Percentiles rank a stretch among this genome's conserved stretches.
These are phyloP conservation scores for Cenchrus fungigraminus DNA, from an alignment of 176 grass and related monocot genomes.

Conservation along the genomic window DNA sequence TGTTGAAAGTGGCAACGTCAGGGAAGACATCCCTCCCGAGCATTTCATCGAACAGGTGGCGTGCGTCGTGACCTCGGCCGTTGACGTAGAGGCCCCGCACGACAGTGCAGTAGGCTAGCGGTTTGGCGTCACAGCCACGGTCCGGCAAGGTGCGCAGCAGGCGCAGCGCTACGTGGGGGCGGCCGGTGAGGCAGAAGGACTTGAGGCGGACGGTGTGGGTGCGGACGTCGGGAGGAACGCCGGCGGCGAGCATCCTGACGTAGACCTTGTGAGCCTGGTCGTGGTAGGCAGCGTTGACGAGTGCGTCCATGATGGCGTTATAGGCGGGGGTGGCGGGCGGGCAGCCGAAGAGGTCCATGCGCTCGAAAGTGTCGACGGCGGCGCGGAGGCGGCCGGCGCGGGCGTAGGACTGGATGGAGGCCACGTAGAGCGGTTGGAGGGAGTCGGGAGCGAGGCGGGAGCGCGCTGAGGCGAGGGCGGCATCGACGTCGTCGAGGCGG, in stretches of 20 bases:
- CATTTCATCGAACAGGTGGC: conserved; percentile 81
- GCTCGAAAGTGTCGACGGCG: conserved; percentile 88
- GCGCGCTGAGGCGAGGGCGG: conserved; percentile 53
- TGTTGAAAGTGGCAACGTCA: conserved; percentile 71
- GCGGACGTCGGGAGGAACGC: conserved; percentile 61
- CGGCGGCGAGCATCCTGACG: conserved; percentile 72
- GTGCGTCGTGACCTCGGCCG: conserved; percentile 47
- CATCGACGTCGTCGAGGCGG: conserved; percentile 48
- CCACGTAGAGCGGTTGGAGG: conserved; percentile 67
- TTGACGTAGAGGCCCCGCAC: conserved; percentile 58
- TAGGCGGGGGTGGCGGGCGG: conserved; percentile 71
- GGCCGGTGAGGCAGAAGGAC: conserved; percentile 81
- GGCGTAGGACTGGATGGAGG: conserved; percentile 61
- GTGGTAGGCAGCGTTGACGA: conserved; percentile 70
- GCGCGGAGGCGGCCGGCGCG: conserved; percentile 61
- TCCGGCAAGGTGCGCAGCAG: conserved; percentile 72
- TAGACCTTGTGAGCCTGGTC: conserved; percentile 98
- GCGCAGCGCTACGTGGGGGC: conserved; percentile 70
- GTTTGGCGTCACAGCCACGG: conserved; percentile 49
- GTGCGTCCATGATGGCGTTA: conserved; percentile 84
- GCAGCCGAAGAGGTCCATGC: conserved; percentile 87
- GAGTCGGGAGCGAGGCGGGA: conserved; percentile 42
- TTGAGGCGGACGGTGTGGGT: conserved; percentile 81
- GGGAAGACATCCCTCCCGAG: conserved; percentile 46
- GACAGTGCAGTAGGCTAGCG: conserved; percentile 72